Evolutionary conservation across 805 yeast genomes (phyloP).

Genomic region (Starmerella roubikii): DNA sequence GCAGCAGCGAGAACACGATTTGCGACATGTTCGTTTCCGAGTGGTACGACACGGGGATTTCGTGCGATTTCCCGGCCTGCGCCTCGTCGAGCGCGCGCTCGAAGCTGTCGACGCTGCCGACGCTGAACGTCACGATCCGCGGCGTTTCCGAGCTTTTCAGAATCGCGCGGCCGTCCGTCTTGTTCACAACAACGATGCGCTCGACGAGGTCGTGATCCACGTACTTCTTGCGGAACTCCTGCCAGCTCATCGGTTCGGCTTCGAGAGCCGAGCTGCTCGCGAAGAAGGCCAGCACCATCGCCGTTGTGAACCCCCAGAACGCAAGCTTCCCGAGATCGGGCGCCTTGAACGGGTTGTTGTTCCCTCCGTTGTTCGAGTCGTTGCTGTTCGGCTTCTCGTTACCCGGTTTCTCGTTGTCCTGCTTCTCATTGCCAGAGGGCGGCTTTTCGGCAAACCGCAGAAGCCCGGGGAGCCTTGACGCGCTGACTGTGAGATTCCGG

Average conservation of each 20-base stretch:
- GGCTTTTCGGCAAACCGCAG: too few species aligned
- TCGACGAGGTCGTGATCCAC: constrained; percentile 68
- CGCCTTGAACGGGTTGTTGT: constrained; percentile 2
- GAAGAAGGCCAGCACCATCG: constrained; percentile 14
- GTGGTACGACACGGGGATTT: constrained; percentile 68
- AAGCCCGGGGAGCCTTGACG: too few species aligned
- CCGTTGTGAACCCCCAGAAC: constrained; percentile 18
- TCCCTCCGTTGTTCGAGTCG: neutral
- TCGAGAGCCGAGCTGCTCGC: constrained; percentile 3
- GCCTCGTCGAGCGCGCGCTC: constrained; percentile 67
- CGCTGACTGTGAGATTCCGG: too few species aligned
- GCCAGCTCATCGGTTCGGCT: constrained; percentile 61
- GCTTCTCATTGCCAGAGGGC: too few species aligned
- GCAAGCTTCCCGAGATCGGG: constrained; percentile 17
- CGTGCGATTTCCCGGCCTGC: constrained; percentile 50
- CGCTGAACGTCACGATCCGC: constrained; percentile 45
- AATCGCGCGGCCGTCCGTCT: constrained; percentile 57
- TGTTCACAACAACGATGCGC: constrained; percentile 62
- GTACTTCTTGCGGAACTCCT: constrained; percentile 67
- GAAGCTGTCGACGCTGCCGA: constrained; percentile 81
- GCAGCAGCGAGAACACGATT: constrained; percentile 58
- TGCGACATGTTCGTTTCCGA: constrained; percentile 56
- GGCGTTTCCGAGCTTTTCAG: constrained; percentile 34
- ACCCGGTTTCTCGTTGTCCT: neutral
- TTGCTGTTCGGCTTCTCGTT: neutral